phyloP scores from a whole-genome alignment of 2,329 filamentous ascomycete genomes.

The Penicillium psychrosexuale region DNA sequence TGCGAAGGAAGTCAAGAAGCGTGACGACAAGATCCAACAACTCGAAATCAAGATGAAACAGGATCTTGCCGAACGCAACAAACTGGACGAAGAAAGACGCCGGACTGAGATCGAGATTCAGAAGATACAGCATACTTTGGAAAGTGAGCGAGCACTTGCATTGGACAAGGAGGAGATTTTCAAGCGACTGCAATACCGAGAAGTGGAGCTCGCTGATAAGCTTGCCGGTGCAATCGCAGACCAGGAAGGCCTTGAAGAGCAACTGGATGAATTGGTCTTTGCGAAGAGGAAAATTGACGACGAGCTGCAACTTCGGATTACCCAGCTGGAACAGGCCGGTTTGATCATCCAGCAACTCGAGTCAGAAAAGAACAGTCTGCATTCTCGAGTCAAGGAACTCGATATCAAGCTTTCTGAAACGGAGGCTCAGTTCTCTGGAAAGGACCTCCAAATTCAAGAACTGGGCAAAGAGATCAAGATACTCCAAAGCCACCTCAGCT shows the following conservation, averaged over 20 bases:
- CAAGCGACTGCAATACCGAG: constrained; percentile 88
- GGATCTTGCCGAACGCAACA: constrained; percentile 70
- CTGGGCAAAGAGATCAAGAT: constrained; percentile 83
- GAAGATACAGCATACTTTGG: constrained; percentile 86
- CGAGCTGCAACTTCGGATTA: constrained; percentile 72
- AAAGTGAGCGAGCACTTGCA: constrained; percentile 91
- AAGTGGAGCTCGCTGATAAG: constrained; percentile 89
- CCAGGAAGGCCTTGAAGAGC: constrained; percentile 88
- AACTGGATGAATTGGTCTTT: constrained; percentile 81
- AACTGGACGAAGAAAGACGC: constrained; percentile 85
- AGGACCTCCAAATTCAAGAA: constrained; percentile 70
- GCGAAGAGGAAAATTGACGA: constrained; percentile 87
- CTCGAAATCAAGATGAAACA: constrained; percentile 79
- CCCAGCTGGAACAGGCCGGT: constrained; percentile 87
- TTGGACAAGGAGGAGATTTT: constrained; percentile 99
- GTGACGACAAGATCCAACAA: constrained; percentile 87
- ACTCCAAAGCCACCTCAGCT: constrained; percentile 80
- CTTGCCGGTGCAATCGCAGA: constrained; percentile 88
- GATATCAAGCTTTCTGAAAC: constrained; percentile 70
- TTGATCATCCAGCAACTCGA: constrained; percentile 82
- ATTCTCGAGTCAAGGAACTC: constrained; percentile 64
- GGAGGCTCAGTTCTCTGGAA: constrained; percentile 66
- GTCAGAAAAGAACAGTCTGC: constrained; percentile 75
- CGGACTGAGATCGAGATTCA: constrained; percentile 83
- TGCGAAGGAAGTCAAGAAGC: constrained; percentile 87